Evolutionary conservation across 2,329 filamentous ascomycete genomes (phyloP).

Genomic region (Tolypocladium ovalisporum): DNA sequence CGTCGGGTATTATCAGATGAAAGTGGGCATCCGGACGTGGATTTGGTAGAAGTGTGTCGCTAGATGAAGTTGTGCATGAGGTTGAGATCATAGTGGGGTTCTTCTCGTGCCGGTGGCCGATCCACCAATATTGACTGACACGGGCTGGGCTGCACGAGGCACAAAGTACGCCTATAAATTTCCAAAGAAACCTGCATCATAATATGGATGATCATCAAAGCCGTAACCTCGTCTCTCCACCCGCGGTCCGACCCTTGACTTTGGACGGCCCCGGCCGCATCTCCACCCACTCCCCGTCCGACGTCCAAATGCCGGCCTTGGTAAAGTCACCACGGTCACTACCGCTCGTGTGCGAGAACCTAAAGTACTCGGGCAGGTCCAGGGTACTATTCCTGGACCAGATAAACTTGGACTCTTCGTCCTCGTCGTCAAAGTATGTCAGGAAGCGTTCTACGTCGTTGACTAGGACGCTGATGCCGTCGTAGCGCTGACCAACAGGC

Average conservation of each 20-base stretch:
- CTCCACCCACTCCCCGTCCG: conserved; percentile 51
- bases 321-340: conserved; percentile 59
- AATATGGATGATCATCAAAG: conserved; percentile 5
- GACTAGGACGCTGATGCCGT: conserved; percentile 70
- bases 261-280: conserved; percentile 53
- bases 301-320: conserved; percentile 60
- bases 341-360: conserved; percentile 65
- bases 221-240: conserved; percentile 10
- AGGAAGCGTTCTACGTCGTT: conserved; percentile 77
- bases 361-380: conserved; percentile 57
- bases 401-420: conserved; percentile 34
- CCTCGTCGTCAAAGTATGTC: conserved; percentile 53
- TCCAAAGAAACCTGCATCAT: neutral
- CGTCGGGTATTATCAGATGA: neutral
- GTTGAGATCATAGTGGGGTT: neutral
- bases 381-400: conserved; percentile 43
- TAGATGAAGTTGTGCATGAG: neutral
- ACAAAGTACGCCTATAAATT: neutral
- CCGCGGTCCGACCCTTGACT: conserved; percentile 19
- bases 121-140: neutral
- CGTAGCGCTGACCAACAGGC: conserved; percentile 40
- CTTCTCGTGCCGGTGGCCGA: neutral
- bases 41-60: neutral
- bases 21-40: neutral
- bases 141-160: neutral